Evolutionary conservation across 768 basidiomycete species (phyloP).

Genomic region (Amanita inopinata): DNA sequence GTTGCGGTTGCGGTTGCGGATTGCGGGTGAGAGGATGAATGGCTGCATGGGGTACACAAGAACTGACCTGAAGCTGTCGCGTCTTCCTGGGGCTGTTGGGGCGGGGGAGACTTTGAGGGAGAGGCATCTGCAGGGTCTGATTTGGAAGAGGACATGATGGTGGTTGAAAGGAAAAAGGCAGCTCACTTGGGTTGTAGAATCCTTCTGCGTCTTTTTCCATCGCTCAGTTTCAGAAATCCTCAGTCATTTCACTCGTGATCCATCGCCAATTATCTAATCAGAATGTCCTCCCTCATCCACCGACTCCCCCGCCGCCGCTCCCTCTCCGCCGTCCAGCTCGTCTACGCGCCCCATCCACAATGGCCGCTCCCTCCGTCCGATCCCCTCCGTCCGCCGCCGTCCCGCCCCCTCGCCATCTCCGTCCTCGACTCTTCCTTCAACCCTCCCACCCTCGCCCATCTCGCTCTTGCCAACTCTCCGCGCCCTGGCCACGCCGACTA

Average conservation of each 20-base stretch:
- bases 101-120: constrained; percentile 1
- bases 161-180: constrained; percentile 3
- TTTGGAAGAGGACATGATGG: neutral
- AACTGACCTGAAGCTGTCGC: constrained; percentile 21
- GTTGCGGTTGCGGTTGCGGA: neutral
- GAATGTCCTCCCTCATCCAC: neutral
- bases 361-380: constrained; percentile 49
- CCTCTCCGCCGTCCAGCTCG: constrained; percentile 28
- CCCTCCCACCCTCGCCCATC: constrained; percentile 81
- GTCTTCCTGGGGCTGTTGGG: constrained; percentile 9
- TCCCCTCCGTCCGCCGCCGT: constrained; percentile 6
- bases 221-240: constrained; percentile 8
- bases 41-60: neutral
- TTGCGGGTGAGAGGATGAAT: neutral
- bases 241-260: neutral
- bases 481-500: constrained; percentile 31
- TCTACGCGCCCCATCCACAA: constrained; percentile 46
- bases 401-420: constrained; percentile 41
- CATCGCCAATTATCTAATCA: constrained; percentile 11
- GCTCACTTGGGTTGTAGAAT: constrained; percentile 57
- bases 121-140: neutral
- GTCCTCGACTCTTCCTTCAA: constrained; percentile 93
- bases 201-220: constrained; percentile 77
- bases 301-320: neutral
- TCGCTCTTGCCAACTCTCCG: constrained; percentile 54